Percentiles rank a stretch among this genome's conserved stretches.
Evolutionary conservation across 2,329 filamentous ascomycete species (phyloP).

Genomic region (Pezicula carpinea): DNA sequence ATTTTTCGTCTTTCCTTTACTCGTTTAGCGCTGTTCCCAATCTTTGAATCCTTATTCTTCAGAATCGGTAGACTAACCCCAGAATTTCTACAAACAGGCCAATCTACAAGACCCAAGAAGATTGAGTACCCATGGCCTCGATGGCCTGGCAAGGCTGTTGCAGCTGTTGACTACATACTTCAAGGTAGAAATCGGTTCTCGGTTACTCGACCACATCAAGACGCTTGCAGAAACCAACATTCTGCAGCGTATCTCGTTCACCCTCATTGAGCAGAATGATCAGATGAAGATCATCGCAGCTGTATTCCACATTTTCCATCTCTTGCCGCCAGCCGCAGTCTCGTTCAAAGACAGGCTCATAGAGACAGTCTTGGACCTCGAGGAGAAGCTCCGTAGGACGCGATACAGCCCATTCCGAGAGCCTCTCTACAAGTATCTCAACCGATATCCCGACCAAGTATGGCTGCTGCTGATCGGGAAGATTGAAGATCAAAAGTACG

Average conservation of each 20-base stretch:
- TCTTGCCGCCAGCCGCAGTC: constrained; percentile 86
- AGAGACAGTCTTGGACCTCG: constrained; percentile 83
- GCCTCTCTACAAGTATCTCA: constrained; percentile 88
- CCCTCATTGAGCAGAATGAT: constrained; percentile 84
- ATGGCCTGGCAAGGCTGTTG: constrained; percentile 83
- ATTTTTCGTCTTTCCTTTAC: too few species aligned
- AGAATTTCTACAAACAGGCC: constrained; percentile 38
- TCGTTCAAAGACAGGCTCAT: constrained; percentile 88
- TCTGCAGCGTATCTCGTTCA: constrained; percentile 89
- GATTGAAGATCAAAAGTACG: constrained; percentile 80
- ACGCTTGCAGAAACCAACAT: constrained; percentile 76
- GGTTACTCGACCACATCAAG: constrained; percentile 91
- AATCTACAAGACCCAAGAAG: constrained; percentile 93
- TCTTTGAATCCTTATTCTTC: too few species aligned
- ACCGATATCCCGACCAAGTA: constrained; percentile 84
- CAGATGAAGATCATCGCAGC: constrained; percentile 94
- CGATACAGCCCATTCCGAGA: constrained; percentile 87
- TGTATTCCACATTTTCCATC: constrained; percentile 94
- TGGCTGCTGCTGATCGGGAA: constrained; percentile 76
- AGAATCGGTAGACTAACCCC: too few species aligned
- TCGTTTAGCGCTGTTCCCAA: too few species aligned
- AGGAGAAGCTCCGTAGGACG: constrained; percentile 79
- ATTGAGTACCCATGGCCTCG: constrained; percentile 80
- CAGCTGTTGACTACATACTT: constrained; percentile 97
- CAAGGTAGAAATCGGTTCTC: constrained; percentile 93